Evolutionary conservation across 2,329 filamentous ascomycete species (phyloP).

Genomic region (Talaromyces islandicus): DNA sequence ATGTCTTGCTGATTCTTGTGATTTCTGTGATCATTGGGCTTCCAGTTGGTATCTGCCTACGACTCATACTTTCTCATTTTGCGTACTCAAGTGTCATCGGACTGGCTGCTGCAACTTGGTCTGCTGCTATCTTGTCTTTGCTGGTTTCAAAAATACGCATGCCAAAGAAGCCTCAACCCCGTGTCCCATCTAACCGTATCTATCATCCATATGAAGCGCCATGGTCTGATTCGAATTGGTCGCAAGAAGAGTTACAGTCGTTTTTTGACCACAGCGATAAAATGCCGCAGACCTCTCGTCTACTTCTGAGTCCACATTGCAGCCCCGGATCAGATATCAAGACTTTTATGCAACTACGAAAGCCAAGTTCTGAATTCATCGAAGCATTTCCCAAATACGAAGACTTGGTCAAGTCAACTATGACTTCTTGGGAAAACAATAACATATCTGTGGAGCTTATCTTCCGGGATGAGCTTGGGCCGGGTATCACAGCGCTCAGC

Average conservation of each 20-base stretch:
- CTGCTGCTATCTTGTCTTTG: constrained; percentile 44
- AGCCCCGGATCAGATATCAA: constrained; percentile 43
- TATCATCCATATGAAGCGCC: constrained; percentile 42
- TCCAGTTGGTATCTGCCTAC: constrained; percentile 41
- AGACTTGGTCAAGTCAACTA: constrained; percentile 27
- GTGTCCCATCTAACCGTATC: constrained; percentile 25
- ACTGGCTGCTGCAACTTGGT: constrained; percentile 47
- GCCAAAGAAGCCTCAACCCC: constrained; percentile 35
- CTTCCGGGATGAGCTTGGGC: constrained; percentile 24
- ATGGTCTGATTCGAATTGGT: constrained; percentile 41
- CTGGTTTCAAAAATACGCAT: constrained; percentile 44
- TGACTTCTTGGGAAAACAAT: constrained; percentile 27
- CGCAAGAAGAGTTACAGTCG: constrained; percentile 46
- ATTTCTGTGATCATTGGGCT: constrained; percentile 43
- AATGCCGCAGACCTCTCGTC: constrained; percentile 38
- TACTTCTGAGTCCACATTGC: constrained; percentile 32
- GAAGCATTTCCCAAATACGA: constrained; percentile 42
- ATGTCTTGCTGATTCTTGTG: constrained; percentile 44
- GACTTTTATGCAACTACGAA: constrained; percentile 34
- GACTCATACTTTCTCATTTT: constrained; percentile 33
- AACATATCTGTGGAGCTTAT: constrained; percentile 30
- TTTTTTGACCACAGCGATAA: constrained; percentile 39
- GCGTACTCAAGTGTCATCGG: constrained; percentile 44
- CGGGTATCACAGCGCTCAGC: constrained; percentile 30
- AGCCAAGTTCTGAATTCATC: constrained; percentile 24